Base-by-base conservation (phyloP, 306 rosid species). In the Malus sieversii region DNA sequence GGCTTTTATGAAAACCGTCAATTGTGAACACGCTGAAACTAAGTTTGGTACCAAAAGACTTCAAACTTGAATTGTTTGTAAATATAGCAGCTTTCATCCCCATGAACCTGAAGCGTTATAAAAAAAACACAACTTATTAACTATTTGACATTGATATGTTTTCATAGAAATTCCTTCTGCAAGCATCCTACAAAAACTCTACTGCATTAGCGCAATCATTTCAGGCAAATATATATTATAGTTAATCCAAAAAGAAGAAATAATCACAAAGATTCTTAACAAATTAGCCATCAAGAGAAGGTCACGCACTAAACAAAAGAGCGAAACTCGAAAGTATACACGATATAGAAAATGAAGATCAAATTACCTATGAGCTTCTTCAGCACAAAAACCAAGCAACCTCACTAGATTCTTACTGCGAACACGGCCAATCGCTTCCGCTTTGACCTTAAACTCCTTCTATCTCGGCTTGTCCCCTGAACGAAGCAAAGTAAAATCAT, bases 71-170 rank as follows among this genome's bases (percentile, higher is more conserved):
- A 84, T 83, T 87, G 75, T 84, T 82, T 22, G 98, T 89, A 77
- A 92, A 25, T 68, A 89, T n/a, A 71, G 92, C 91, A 60, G 91
- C 93, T 87, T 88, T 96, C 96, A 96, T 88, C 85, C 96, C 98
- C 97, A 96, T 92, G 84, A 96, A 92, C 85, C 99, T 96, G 84
- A 79, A 80, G 68, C 68, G 35, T 11, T n/a, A 55, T 16, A 78
- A 68, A 62, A 62, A 55, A 35, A 6, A 82, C 77, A 40, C 13
- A 42, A n/a, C 85, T 80, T 16, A 15, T 51, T 4, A 51, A 51
- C 55, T 33, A 77, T 68, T 63, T 77, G 44, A 78, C 57, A 25
- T 57, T 29, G 14, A 7, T 7, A 38, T 38, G 42, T 38, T 38
- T 38, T 38, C 42, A 7, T 38, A 38, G 9, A 38, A 38, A 38